Percentiles rank a stretch among this genome's conserved stretches.
phyloP scores from a whole-genome alignment of 2,329 filamentous ascomycete species.

The Diaporthe batatas region DNA sequence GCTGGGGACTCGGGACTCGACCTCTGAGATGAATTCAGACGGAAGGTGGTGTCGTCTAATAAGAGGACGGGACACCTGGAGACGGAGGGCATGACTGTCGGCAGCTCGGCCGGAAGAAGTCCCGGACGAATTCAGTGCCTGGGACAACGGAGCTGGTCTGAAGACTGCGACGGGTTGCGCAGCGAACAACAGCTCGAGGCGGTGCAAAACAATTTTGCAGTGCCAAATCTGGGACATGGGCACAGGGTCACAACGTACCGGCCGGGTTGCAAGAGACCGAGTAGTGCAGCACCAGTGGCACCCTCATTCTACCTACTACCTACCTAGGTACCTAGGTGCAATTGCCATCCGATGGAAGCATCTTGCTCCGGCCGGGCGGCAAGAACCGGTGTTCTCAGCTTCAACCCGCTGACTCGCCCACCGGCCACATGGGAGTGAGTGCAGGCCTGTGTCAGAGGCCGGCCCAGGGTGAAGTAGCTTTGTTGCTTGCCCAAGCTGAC shows the following conservation, averaged over 20 bases:
- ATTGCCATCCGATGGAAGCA: constrained; percentile 4
- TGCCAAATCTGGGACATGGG: not conserved
- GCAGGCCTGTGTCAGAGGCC: constrained; percentile 7
- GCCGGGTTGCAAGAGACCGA: not conserved
- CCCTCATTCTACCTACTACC: constrained; percentile 1
- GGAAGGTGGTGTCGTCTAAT: not conserved
- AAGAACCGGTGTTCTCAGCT: not conserved
- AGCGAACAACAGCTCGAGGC: not conserved
- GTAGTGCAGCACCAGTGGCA: not conserved
- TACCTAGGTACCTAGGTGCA: not conserved
- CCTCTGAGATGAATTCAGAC: constrained; percentile 1
- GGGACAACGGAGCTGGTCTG: not conserved
- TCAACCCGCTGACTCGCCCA: not conserved
- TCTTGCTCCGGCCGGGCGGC: not conserved
- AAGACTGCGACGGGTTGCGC: not conserved
- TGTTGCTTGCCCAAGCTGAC: not conserved
- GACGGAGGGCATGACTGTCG: not conserved
- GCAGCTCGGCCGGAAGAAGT: constrained; percentile 5
- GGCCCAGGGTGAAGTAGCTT: not conserved
- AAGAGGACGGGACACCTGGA: not conserved
- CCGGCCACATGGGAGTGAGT: too few species aligned
- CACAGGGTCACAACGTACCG: not conserved
- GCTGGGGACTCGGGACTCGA: not conserved
- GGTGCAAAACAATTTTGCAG: not conserved
- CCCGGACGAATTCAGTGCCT: constrained; percentile 3